Percentiles rank a stretch among this genome's conserved stretches.
These are phyloP conservation scores for Crucihimalaya himalaica DNA, from an alignment of 345 rosid species.

Conservation along the genomic window DNA sequence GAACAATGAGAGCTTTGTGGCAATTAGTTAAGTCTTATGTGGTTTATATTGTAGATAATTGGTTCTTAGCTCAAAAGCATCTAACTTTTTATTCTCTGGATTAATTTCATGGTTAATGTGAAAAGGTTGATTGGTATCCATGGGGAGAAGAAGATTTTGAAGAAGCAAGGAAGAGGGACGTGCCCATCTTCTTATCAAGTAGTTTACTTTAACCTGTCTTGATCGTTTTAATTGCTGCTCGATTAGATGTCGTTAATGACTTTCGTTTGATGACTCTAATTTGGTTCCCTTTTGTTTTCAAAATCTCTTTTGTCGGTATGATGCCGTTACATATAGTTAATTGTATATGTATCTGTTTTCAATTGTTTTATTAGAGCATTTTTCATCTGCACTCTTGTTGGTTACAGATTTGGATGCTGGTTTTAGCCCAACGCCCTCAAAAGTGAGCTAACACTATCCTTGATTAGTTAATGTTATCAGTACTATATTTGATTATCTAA, in stretches of 20 bases:
- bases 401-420: conserved; percentile 82
- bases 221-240: background rate
- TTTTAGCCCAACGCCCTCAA: conserved; percentile 67
- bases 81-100: background rate
- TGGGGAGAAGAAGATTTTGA: conserved; percentile 96
- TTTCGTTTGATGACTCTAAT: conserved; percentile 18
- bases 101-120: conserved; percentile 16
- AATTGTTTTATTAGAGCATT: background rate
- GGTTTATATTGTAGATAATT: conserved; percentile 2
- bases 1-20: conserved; percentile 11
- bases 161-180: conserved; percentile 75
- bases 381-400: background rate
- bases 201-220: conserved; percentile 21
- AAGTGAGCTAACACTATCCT: conserved; percentile 43
- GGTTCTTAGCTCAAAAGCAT: conserved; percentile 13
- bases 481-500: background rate
- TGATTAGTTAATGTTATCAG: background rate
- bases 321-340: background rate
- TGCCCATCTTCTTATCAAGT: conserved; percentile 95
- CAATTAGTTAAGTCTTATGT: background rate
- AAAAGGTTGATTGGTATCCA: conserved; percentile 84
- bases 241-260: background rate
- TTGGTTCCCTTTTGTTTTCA: conserved; percentile 22
- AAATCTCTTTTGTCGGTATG: conserved; percentile 54
- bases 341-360: background rate